These are phyloP conservation scores for Ceratobasidium sp. DNA, from an alignment of 1,284 basidiomycete species.

Conservation along the genomic window DNA sequence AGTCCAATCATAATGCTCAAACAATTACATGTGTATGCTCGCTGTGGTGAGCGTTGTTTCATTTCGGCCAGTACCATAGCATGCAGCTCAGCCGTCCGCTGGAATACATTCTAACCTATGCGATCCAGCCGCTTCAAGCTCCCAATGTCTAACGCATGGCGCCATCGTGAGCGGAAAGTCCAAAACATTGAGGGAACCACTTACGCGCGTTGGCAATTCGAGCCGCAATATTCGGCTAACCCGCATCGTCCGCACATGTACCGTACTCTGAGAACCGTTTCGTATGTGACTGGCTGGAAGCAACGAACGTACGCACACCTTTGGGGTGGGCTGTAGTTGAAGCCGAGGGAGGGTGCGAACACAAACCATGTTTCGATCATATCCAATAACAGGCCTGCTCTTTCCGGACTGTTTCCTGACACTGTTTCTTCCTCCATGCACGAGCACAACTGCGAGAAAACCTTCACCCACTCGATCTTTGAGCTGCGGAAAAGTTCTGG, in stretches of 20 bases:
- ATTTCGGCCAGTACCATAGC: too few species aligned
- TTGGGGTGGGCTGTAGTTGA: too few species aligned
- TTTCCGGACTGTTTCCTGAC: background rate
- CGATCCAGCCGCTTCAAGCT: background rate
- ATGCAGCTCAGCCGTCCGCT: too few species aligned
- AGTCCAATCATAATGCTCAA: too few species aligned
- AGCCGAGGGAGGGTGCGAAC: too few species aligned
- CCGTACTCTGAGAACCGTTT: background rate
- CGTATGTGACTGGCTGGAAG: background rate
- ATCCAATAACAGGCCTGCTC: too few species aligned
- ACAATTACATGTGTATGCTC: too few species aligned
- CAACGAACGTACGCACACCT: background rate
- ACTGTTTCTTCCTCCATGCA: too few species aligned
- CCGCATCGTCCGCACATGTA: constrained; percentile 5
- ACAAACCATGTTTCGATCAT: too few species aligned
- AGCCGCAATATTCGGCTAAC: background rate
- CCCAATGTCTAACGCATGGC: constrained; percentile 21
- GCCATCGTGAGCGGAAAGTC: background rate
- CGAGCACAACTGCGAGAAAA: background rate
- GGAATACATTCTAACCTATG: background rate
- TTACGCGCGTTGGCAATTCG: constrained; percentile 10
- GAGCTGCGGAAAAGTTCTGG: background rate
- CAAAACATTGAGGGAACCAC: background rate
- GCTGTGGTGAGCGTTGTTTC: too few species aligned
- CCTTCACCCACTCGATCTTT: background rate